A percentile compares a stretch with the other conserved stretches of the same genome.
Evolutionary conservation across 2,329 filamentous ascomycete species (phyloP).

Genomic region (Alternaria sp.): DNA sequence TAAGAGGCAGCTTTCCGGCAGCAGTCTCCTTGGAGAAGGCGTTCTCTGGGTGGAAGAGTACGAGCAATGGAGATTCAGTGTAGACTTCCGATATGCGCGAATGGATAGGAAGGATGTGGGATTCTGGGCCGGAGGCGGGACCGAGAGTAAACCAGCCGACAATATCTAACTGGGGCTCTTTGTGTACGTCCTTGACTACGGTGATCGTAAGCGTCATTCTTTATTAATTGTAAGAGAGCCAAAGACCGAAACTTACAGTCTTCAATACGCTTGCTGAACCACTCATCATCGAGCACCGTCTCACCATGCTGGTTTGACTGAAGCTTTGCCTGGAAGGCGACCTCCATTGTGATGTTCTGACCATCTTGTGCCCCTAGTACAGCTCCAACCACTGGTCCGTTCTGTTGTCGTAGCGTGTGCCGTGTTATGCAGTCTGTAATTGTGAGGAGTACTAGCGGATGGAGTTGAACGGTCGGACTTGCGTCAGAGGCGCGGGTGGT

Average conservation of each 20-base stretch:
- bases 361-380: constrained; percentile 93
- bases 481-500: constrained; percentile 67
- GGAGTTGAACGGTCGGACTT: constrained; percentile 80
- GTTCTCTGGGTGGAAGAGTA: constrained; percentile 80
- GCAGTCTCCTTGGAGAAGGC: constrained; percentile 62
- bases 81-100: constrained; percentile 75
- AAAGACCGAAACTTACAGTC: constrained; percentile 71
- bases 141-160: constrained; percentile 93
- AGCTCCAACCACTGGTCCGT: constrained; percentile 81
- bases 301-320: constrained; percentile 60
- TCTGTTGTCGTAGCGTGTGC: constrained; percentile 78
- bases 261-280: constrained; percentile 80
- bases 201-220: constrained; percentile 15
- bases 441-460: constrained; percentile 92
- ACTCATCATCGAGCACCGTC: constrained; percentile 70
- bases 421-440: constrained; percentile 97
- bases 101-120: constrained; percentile 75
- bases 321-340: constrained; percentile 83
- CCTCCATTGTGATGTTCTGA: constrained; percentile 87
- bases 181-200: constrained; percentile 87
- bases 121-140: constrained; percentile 73
- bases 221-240: neutral
- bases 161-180: constrained; percentile 77
- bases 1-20: constrained; percentile 84
- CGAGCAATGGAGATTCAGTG: constrained; percentile 86